Evolutionary conservation across 2,329 filamentous ascomycete genomes (phyloP).

Genomic region (Moelleriella libera): DNA sequence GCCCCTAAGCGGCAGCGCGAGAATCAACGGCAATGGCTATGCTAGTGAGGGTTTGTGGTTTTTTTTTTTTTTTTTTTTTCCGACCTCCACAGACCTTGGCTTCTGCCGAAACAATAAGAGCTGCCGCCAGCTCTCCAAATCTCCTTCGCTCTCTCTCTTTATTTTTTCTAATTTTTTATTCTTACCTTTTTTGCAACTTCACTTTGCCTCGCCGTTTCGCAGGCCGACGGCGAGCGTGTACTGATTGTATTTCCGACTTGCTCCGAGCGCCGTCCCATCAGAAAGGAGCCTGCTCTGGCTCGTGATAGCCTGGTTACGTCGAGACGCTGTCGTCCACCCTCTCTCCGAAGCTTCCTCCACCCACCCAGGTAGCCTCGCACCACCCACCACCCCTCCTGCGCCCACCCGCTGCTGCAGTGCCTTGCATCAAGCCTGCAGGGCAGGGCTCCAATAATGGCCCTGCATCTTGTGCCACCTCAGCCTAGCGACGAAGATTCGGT

Average conservation of each 20-base stretch:
- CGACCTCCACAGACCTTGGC: not conserved
- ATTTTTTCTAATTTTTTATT: too few species aligned
- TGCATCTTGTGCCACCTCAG: slow-evolving; percentile 10
- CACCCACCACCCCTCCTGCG: not conserved
- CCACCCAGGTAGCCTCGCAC: not conserved
- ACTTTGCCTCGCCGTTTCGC: too few species aligned
- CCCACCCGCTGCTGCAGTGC: slow-evolving; percentile 4
- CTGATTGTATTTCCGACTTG: not conserved
- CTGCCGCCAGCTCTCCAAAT: not conserved
- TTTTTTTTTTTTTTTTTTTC: not conserved
- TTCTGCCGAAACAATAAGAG: not conserved
- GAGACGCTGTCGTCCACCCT: not conserved
- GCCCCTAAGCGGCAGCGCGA: too few species aligned
- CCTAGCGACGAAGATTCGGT: slow-evolving; percentile 7
- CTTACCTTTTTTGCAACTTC: too few species aligned
- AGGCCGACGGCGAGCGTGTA: not conserved
- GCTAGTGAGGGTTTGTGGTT: not conserved
- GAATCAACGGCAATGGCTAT: not conserved
- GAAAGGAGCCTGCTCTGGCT: not conserved
- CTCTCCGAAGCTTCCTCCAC: not conserved
- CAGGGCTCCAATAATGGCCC: slow-evolving; percentile 12
- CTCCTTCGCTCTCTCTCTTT: too few species aligned
- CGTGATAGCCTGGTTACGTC: not conserved
- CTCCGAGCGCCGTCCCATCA: not conserved
- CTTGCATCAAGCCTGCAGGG: slow-evolving; percentile 11